Percentiles rank a stretch among this genome's conserved stretches.
Evolutionary conservation across 768 basidiomycete species (phyloP).

Genomic region (Mycena alexandri): DNA sequence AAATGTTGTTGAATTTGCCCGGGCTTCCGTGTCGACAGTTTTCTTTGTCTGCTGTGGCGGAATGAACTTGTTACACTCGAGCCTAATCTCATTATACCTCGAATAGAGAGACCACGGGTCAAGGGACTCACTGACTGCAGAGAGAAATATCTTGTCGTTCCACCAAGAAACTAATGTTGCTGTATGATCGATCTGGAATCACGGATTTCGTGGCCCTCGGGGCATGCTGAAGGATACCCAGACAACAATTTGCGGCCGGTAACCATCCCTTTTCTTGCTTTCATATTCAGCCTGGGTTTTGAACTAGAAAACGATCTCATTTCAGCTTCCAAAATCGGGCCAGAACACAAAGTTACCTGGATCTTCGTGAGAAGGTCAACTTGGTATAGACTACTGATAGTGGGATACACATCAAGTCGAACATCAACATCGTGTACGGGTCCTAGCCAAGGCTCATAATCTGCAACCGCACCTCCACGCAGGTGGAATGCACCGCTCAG

Average conservation of each 20-base stretch:
- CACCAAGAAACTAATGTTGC: slow-evolving; percentile 5
- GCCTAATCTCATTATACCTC: neutral
- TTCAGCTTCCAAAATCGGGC: too few relatives aligned
- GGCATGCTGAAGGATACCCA: neutral
- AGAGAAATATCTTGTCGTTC: neutral
- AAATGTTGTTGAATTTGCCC: neutral
- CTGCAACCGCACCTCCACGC: neutral
- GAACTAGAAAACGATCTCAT: neutral
- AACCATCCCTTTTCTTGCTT: neutral
- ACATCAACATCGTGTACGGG: neutral
- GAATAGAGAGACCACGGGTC: too few relatives aligned
- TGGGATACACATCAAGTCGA: neutral
- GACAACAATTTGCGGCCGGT: neutral
- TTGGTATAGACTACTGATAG: neutral
- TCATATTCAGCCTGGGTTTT: neutral
- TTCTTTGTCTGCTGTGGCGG: slow-evolving; percentile 1
- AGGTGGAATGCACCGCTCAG: neutral
- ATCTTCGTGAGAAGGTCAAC: slow-evolving; percentile 1
- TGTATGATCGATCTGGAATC: neutral
- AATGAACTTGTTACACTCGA: slow-evolving; percentile 1
- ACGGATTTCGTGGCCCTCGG: too few relatives aligned
- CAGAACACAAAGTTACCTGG: neutral
- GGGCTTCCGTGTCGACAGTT: neutral
- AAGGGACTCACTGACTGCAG: neutral
- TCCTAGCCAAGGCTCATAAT: neutral